A percentile compares a stretch with the other conserved stretches of the same genome.
Evolutionary conservation across 2,329 filamentous ascomycete genomes (phyloP).

Genomic region (Aschersonia sp.): DNA sequence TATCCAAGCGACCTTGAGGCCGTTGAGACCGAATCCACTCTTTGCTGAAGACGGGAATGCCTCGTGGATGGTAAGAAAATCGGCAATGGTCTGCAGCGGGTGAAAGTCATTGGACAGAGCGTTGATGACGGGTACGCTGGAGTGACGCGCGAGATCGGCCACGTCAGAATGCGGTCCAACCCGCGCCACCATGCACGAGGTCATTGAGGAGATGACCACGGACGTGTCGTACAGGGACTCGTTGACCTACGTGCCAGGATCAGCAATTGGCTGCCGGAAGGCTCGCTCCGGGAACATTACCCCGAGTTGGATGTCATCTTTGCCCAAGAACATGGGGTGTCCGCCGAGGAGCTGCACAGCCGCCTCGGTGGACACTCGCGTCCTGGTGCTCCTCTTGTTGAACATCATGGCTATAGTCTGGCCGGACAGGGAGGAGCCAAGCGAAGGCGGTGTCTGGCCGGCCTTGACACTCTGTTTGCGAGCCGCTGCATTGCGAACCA

Average conservation of each 20-base stretch:
- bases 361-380: slow-evolving; percentile 83
- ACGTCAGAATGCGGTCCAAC: slow-evolving; percentile 69
- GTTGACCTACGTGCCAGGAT: slow-evolving; percentile 46
- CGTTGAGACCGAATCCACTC: slow-evolving; percentile 52
- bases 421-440: slow-evolving; percentile 51
- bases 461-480: slow-evolving; percentile 70
- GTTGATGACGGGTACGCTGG: slow-evolving; percentile 71
- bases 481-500: slow-evolving; percentile 68
- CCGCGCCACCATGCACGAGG: slow-evolving; percentile 67
- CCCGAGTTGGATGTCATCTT: slow-evolving; percentile 90
- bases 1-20: slow-evolving; percentile 88
- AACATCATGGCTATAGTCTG: slow-evolving; percentile 92
- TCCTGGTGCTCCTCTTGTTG: slow-evolving; percentile 88
- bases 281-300: slow-evolving; percentile 26
- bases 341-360: slow-evolving; percentile 82
- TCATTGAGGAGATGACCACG: slow-evolving; percentile 88
- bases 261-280: neutral
- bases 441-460: slow-evolving; percentile 33
- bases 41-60: slow-evolving; percentile 41
- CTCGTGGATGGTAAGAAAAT: slow-evolving; percentile 84
- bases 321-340: slow-evolving; percentile 91
- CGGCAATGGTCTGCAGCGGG: slow-evolving; percentile 85
- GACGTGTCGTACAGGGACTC: slow-evolving; percentile 91
- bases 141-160: slow-evolving; percentile 53
- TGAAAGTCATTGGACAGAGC: slow-evolving; percentile 84